A percentile compares a stretch with the other conserved stretches of the same genome.
phyloP scores from a whole-genome alignment of 2,329 filamentous ascomycete genomes.

The Pseudogymnoascus sp. region DNA sequence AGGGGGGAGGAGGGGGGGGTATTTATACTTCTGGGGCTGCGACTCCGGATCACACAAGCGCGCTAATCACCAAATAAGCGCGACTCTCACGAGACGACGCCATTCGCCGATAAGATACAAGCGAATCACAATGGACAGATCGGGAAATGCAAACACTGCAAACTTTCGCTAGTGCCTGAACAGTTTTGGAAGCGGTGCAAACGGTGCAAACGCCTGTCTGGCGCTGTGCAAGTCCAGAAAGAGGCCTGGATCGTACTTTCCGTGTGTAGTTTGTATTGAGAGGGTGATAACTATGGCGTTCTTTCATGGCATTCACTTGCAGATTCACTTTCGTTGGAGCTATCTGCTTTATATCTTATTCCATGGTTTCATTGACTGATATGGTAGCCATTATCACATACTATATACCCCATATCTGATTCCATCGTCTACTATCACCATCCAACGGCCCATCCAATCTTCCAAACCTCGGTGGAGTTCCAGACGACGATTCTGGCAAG shows the following conservation, averaged over 20 bases:
- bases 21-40: background rate
- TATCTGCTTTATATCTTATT: background rate
- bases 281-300: background rate
- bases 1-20: background rate
- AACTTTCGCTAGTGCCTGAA: background rate
- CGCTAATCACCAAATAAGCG: constrained; percentile 7
- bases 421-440: constrained; percentile 52
- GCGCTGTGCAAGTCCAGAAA: background rate
- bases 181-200: background rate
- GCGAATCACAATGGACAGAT: background rate
- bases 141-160: background rate
- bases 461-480: constrained; percentile 55
- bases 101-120: background rate
- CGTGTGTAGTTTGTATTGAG: background rate
- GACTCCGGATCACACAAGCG: constrained; percentile 2
- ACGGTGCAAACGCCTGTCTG: background rate
- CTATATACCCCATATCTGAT: constrained; percentile 52
- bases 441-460: constrained; percentile 54
- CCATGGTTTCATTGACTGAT: background rate
- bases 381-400: background rate
- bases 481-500: constrained; percentile 67
- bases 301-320: background rate
- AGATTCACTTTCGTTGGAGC: background rate
- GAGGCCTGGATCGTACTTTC: background rate
- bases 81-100: constrained; percentile 1